These are phyloP conservation scores for Grosmannia clavigera DNA, from an alignment of 2,329 filamentous ascomycete species.

Conservation along the genomic window DNA sequence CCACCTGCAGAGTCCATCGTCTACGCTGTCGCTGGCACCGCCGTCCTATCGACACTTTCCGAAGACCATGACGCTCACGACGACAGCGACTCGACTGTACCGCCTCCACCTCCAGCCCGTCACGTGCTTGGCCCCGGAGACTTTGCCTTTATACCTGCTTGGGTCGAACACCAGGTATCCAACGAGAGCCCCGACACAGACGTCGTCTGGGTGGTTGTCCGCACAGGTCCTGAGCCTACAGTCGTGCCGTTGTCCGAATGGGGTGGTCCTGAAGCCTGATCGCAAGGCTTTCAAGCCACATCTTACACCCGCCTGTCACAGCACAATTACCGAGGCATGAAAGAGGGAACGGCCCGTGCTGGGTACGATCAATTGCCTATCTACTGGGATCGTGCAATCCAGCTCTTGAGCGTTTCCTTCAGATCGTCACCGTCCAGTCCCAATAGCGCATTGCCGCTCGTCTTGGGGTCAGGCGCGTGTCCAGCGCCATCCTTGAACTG, in stretches of 20 bases:
- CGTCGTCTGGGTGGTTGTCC: slow-evolving; percentile 54
- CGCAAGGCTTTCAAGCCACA: neutral
- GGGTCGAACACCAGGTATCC: slow-evolving; percentile 56
- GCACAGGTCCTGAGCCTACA: slow-evolving; percentile 46
- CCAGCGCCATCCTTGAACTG: slow-evolving; percentile 24
- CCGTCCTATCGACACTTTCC: slow-evolving; percentile 45
- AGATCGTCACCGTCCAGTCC: slow-evolving; percentile 13
- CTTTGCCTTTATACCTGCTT: slow-evolving; percentile 58
- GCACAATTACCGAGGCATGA: too few species aligned
- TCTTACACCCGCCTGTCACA: too few species aligned
- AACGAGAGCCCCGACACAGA: slow-evolving; percentile 46
- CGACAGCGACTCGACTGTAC: slow-evolving; percentile 25
- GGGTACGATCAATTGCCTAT: neutral
- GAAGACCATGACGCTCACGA: slow-evolving; percentile 23
- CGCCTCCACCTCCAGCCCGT: slow-evolving; percentile 33
- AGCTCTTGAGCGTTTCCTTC: slow-evolving; percentile 7
- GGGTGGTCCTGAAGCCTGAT: slow-evolving; percentile 33
- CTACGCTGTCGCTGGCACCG: slow-evolving; percentile 49
- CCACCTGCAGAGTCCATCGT: slow-evolving; percentile 48
- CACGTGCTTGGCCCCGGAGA: slow-evolving; percentile 50
- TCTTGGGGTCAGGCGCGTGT: slow-evolving; percentile 13
- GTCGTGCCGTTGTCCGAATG: slow-evolving; percentile 52
- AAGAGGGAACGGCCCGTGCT: too few species aligned
- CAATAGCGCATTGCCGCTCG: slow-evolving; percentile 17
- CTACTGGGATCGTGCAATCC: slow-evolving; percentile 2